These are phyloP conservation scores for Cercospora beticola DNA, from an alignment of 2,329 filamentous ascomycete genomes.

Conservation along the genomic window DNA sequence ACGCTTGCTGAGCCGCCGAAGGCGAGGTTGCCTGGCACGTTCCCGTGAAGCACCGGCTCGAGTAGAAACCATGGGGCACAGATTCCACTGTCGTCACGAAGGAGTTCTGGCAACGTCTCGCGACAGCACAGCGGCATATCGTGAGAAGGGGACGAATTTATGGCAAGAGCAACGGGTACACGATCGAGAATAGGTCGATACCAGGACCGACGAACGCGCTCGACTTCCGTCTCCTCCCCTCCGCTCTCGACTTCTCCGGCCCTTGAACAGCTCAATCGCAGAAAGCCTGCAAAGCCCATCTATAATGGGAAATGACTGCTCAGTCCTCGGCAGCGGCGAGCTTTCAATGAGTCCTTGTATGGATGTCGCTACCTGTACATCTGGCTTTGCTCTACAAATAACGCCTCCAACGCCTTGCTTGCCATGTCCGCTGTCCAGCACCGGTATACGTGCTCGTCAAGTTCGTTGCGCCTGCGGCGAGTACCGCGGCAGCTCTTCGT, in stretches of 20 bases:
- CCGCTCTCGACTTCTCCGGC: too few relatives aligned
- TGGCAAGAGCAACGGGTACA: too few relatives aligned
- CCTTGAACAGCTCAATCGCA: too few relatives aligned
- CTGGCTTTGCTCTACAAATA: not conserved
- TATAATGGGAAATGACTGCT: too few relatives aligned
- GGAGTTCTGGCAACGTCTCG: not conserved
- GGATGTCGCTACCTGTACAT: not conserved
- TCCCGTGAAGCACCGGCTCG: too few relatives aligned
- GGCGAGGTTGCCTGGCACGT: constrained; percentile 39
- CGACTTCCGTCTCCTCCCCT: too few relatives aligned
- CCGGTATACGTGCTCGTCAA: not conserved
- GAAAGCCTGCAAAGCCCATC: too few relatives aligned
- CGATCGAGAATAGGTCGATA: too few relatives aligned
- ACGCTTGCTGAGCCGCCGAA: constrained; percentile 43
- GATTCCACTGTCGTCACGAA: not conserved
- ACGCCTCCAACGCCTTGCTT: not conserved
- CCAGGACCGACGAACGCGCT: not conserved
- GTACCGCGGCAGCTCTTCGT: constrained; percentile 17
- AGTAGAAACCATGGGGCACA: too few relatives aligned
- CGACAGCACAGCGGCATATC: too few relatives aligned
- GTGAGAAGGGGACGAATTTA: not conserved
- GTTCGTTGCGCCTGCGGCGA: not conserved
- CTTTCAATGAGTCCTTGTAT: too few relatives aligned
- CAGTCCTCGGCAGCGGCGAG: too few relatives aligned
- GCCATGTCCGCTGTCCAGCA: not conserved